Base-by-base conservation (phyloP, 2,329 filamentous ascomycete genomes). In the Arthrobotrys megalospora region DNA sequence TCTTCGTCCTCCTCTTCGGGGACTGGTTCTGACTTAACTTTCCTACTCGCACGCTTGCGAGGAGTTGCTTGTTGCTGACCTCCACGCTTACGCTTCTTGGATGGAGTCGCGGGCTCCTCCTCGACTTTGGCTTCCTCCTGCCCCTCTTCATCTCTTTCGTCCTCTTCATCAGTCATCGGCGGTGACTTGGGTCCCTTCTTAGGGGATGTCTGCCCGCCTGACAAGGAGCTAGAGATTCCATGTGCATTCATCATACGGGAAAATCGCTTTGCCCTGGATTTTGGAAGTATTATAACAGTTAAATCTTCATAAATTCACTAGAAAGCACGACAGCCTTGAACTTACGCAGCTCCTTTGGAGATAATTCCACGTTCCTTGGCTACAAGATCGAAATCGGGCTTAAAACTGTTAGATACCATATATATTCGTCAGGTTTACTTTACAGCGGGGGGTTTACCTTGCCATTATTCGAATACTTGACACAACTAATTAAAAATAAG, bases 381-480 rank as follows among this genome's bases (percentile, higher is more conserved):
- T 36, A 77, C 72, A 24, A 70, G 72, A 6, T 60, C 43, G 16
- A 77, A 77, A 52, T 77, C 66, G 8, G 72, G 72, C 72, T 77
- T 45, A 21, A 28, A 43, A 12, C 32, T 38, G 5, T 6, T 16
- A 41, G 62, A 32, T 52, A 32, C 36, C 36, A 5, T 14, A 19
- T 36, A 5, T 14, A 19, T 36, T 19, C 36, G 24, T 28, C 14
- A 16, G n/a, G 43, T 16, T 38, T 45, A 34, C 38, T 48, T 12
- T 16, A 52, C 3, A 7, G 36, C 6, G 10, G 1, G 16, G 14
- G 5, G 0, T 45, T 34, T 41, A 77, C 72, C 55, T 47, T 65
- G 7, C 66, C 72, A 36, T 77, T 77, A 5, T 65, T 77, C 3
- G 72, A 52, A 32, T 77, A 24, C 55, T 66, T 70, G 48, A 77